phyloP scores from a whole-genome alignment of 2,329 filamentous ascomycete species.

The Penicillium polonicum region DNA sequence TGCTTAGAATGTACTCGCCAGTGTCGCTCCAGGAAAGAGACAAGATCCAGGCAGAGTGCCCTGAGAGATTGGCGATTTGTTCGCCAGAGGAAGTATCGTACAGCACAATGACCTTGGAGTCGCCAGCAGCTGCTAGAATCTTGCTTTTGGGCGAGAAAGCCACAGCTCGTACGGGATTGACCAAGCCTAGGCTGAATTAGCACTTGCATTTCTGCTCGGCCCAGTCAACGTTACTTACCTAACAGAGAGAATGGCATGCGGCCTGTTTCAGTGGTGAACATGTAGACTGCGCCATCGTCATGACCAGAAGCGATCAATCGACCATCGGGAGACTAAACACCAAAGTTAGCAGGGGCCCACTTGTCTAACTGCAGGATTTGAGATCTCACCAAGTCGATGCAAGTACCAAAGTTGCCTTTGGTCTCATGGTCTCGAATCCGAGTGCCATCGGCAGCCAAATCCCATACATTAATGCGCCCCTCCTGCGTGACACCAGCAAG shows the following conservation, averaged over 20 bases:
- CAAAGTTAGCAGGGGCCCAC: not conserved
- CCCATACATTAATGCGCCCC: slow-evolving; percentile 87
- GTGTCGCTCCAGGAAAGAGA: slow-evolving; percentile 90
- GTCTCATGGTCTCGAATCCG: slow-evolving; percentile 86
- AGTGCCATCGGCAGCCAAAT: slow-evolving; percentile 55
- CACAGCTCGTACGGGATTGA: slow-evolving; percentile 80
- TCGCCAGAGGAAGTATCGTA: slow-evolving; percentile 93
- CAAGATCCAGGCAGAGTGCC: slow-evolving; percentile 83
- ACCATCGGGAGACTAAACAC: slow-evolving; percentile 64
- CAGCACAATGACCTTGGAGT: slow-evolving; percentile 81
- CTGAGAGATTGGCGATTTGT: slow-evolving; percentile 80
- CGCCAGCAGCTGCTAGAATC: slow-evolving; percentile 83
- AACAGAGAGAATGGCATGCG: slow-evolving; percentile 82
- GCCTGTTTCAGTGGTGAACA: slow-evolving; percentile 91
- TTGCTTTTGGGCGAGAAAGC: slow-evolving; percentile 84
- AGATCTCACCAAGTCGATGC: slow-evolving; percentile 68
- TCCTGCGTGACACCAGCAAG: slow-evolving; percentile 86
- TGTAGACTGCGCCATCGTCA: slow-evolving; percentile 85
- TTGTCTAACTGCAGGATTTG: slow-evolving; percentile 1
- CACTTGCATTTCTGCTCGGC: not conserved
- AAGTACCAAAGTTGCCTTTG: slow-evolving; percentile 86
- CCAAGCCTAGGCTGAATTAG: slow-evolving; percentile 61
- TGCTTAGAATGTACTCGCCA: slow-evolving; percentile 85
- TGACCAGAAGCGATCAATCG: slow-evolving; percentile 87
- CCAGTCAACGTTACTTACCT: slow-evolving; percentile 50